These are phyloP conservation scores for Aegilops tauschii DNA, from an alignment of 176 grass and related monocot species.

Conservation along the genomic window DNA sequence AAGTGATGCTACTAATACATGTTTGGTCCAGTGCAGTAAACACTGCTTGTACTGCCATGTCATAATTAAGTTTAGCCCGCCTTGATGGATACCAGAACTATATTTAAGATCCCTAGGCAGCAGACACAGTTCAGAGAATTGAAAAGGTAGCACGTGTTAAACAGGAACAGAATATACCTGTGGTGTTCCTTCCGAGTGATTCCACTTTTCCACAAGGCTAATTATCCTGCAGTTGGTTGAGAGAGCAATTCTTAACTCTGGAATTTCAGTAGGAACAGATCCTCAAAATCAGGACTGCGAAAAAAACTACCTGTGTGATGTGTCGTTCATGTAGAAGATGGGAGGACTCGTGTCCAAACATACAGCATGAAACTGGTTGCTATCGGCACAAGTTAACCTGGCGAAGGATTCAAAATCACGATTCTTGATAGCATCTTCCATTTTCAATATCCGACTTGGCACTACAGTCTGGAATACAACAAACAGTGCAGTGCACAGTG, in stretches of 20 bases:
- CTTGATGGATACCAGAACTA: neutral
- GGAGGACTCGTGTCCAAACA: slow-evolving; percentile 95
- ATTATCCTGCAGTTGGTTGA: slow-evolving; percentile 65
- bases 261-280: slow-evolving; percentile 4
- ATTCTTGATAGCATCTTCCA: slow-evolving; percentile 83
- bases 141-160: neutral
- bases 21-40: neutral
- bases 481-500: slow-evolving; percentile 9
- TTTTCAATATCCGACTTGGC: slow-evolving; percentile 62
- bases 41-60: neutral
- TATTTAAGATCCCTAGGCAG: neutral
- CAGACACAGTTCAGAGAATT: neutral
- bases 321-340: slow-evolving; percentile 99
- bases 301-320: slow-evolving; percentile 78
- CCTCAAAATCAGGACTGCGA: neutral
- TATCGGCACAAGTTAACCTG: slow-evolving; percentile 87
- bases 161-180: slow-evolving; percentile 46
- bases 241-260: neutral
- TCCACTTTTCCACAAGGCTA: slow-evolving; percentile 88
- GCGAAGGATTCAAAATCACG: slow-evolving; percentile 82
- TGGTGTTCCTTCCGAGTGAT: slow-evolving; percentile 64
- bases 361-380: slow-evolving; percentile 97
- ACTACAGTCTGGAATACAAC: slow-evolving; percentile 61
- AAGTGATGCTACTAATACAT: neutral
- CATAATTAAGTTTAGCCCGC: neutral